Evolutionary conservation across 2,329 filamentous ascomycete genomes (phyloP), one percentile per base, ranked within the genome.

Genomic region (Aspergillus cejpii): DNA sequence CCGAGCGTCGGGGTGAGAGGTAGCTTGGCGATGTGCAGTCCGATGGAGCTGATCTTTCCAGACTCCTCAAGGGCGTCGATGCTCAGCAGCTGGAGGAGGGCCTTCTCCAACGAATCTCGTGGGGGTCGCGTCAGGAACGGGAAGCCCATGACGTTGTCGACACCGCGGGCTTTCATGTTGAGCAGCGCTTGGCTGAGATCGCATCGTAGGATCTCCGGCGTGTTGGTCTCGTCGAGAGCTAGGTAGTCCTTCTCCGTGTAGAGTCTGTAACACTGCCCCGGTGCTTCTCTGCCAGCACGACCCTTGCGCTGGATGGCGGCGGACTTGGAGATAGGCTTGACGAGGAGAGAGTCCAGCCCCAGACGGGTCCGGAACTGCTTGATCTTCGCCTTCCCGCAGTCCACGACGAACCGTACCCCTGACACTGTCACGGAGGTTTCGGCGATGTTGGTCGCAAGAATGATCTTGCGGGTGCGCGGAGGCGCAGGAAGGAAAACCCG

Each of bases 401-500:
- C 92, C 15, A 98, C 78, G 7, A 98, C 91, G 56, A 85, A 92
- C 3, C 87, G 81, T 5, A 98, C 89, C 2, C 92, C 92, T 0
- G 91, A 85, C 0, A 98, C 90, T 0, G 92, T 98, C 47, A 98
- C 86, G 1, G 92, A 97, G 0, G 92, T 97, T 65, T 98, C 92
- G n/a, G 92, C 92, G 57, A 98, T 97, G 60, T 98, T 98, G 11
- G 92, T 98, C 0, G 90, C 84, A 0, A 98, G 73, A 0, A 98
- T 89, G 10, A 97, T 77, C 61, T 97, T 97, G 34, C 92, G 79
- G 0, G 87, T 94, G 2, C 81, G 78, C 44, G 80, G 80, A 0
- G 80, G 79, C 17, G 85, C 77, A 1, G 86, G 85, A 43, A 83
- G 74, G 63, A 98, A 97, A 7, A 94, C 89, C 17, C 81, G 79